These are phyloP conservation scores for Leersia perrieri DNA, from an alignment of 176 grass and related monocot species.

Conservation along the genomic window DNA sequence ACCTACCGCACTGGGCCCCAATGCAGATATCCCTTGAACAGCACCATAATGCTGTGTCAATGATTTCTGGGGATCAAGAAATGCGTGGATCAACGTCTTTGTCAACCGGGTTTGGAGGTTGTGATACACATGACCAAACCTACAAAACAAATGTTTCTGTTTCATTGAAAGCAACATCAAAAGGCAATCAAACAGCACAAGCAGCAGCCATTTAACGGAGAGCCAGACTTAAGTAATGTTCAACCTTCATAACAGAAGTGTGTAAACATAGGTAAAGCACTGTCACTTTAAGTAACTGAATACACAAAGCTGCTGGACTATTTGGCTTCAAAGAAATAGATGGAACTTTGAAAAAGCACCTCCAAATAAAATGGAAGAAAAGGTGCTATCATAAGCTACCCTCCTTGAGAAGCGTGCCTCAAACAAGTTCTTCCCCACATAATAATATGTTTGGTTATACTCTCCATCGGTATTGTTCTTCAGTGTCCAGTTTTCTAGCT, in stretches of 20 bases:
- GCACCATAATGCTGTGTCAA: constrained; percentile 97
- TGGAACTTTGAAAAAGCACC: neutral
- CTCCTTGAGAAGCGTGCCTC: neutral
- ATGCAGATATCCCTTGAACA: constrained; percentile 84
- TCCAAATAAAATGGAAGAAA: neutral
- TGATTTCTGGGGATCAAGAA: constrained; percentile 87
- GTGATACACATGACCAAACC: constrained; percentile 87
- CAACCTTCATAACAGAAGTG: neutral
- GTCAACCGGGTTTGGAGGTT: constrained; percentile 77
- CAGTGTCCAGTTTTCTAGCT: neutral
- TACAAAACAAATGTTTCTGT: constrained; percentile 13
- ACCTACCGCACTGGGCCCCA: constrained; percentile 66
- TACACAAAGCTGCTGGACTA: neutral
- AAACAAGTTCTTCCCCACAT: neutral
- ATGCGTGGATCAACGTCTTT: constrained; percentile 73
- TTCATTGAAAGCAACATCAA: constrained; percentile 10
- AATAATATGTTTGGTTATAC: neutral
- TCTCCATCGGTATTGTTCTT: neutral
- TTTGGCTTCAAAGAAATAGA: neutral
- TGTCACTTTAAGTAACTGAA: neutral
- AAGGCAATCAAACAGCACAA: neutral
- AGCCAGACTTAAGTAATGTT: neutral
- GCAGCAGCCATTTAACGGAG: neutral
- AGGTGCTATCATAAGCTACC: neutral
- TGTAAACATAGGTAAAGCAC: neutral